A percentile compares a stretch with the other conserved stretches of the same genome.
These are phyloP conservation scores for Spergularia marina DNA, from an alignment of 148 eudicot species.

Conservation along the genomic window DNA sequence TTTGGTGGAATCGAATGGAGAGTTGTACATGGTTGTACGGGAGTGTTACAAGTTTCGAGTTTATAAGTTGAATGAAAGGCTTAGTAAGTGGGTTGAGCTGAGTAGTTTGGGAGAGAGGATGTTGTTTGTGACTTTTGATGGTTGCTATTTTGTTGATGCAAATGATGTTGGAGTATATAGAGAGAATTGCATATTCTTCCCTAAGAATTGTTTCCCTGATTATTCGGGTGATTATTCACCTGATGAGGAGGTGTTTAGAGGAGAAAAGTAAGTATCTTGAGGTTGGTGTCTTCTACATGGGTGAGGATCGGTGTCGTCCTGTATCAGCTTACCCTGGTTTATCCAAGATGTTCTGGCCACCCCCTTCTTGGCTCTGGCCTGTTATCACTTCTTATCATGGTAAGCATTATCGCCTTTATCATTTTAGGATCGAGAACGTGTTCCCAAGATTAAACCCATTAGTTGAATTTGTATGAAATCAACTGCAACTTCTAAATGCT, in stretches of 20 bases:
- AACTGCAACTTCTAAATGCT: no score
- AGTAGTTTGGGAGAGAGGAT: neutral
- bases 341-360: constrained; percentile 8
- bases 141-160: constrained; percentile 8
- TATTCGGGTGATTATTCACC: neutral
- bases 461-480: no score
- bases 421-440: no score
- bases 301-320: neutral
- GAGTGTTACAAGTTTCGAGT: neutral
- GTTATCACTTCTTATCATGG: neutral
- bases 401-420: no score
- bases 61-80: constrained; percentile 1
- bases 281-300: constrained; percentile 6
- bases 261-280: constrained; percentile 1
- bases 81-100: neutral
- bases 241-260: neutral
- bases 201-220: neutral
- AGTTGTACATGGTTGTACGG: neutral
- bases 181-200: constrained; percentile 14
- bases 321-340: neutral
- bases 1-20: neutral
- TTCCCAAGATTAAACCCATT: no score
- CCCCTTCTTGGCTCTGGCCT: neutral
- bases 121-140: constrained; percentile 15
- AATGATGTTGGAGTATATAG: neutral